Evolutionary conservation across 2,329 filamentous ascomycete genomes (phyloP).

Genomic region (Zasmidium citrigriseum): DNA sequence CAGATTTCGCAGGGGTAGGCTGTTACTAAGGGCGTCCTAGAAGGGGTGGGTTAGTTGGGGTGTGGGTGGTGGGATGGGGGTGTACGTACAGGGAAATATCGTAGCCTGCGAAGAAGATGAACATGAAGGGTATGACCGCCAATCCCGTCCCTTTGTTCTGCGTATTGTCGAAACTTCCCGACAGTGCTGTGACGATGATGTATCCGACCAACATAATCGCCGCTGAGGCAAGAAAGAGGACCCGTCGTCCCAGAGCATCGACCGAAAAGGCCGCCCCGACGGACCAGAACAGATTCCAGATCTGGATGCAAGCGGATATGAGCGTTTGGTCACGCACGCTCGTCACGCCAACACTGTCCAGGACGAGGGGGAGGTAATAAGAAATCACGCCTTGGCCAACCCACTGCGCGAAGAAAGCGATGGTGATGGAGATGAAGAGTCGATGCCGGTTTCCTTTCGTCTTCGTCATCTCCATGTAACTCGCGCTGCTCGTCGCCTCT

Average conservation of each 20-base stretch:
- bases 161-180: slow-evolving; percentile 37
- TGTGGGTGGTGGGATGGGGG: not conserved
- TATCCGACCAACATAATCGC: slow-evolving; percentile 48
- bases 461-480: slow-evolving; percentile 21
- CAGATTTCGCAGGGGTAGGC: slow-evolving; percentile 39
- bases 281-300: slow-evolving; percentile 42
- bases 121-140: slow-evolving; percentile 46
- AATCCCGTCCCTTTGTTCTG: slow-evolving; percentile 36
- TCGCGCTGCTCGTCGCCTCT: slow-evolving; percentile 49
- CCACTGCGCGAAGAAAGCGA: slow-evolving; percentile 43
- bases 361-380: slow-evolving; percentile 33
- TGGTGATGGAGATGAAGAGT: slow-evolving; percentile 40
- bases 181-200: slow-evolving; percentile 26
- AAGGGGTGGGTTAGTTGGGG: slow-evolving; percentile 7
- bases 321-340: slow-evolving; percentile 36
- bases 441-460: slow-evolving; percentile 37
- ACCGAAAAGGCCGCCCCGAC: slow-evolving; percentile 41
- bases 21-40: slow-evolving; percentile 32
- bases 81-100: slow-evolving; percentile 35
- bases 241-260: slow-evolving; percentile 46
- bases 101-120: slow-evolving; percentile 46
- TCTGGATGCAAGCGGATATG: slow-evolving; percentile 43
- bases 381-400: slow-evolving; percentile 43
- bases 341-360: slow-evolving; percentile 42
- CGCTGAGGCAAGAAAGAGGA: slow-evolving; percentile 45